A percentile compares a stretch with the other conserved stretches of the same genome.
Evolutionary conservation across 2,329 filamentous ascomycete species (phyloP).

Genomic region (Alternaria brassicae): DNA sequence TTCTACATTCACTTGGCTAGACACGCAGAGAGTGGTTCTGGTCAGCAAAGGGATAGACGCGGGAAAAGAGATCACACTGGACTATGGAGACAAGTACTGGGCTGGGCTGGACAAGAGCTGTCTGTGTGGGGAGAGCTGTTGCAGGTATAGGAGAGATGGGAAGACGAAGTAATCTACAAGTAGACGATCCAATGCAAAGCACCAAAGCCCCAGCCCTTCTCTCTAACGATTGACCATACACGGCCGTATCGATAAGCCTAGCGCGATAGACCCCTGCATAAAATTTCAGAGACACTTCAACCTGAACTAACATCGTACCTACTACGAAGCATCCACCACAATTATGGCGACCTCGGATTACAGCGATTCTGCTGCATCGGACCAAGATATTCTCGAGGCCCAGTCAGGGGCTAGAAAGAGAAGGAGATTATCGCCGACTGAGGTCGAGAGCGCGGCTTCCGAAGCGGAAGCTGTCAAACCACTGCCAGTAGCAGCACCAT

Average conservation of each 20-base stretch:
- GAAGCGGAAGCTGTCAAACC: conserved; percentile 19
- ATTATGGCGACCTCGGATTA: conserved; percentile 26
- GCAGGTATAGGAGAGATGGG: conserved; percentile 51
- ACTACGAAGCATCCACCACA: conserved; percentile 6
- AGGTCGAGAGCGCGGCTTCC: conserved; percentile 24
- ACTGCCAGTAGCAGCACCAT: conserved; percentile 26
- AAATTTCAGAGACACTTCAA: conserved; percentile 32
- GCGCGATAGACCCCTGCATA: conserved; percentile 29
- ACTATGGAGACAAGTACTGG: conserved; percentile 67
- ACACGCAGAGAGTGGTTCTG: conserved; percentile 62
- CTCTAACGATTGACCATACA: neutral
- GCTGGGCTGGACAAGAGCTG: conserved; percentile 62
- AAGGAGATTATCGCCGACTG: conserved; percentile 42
- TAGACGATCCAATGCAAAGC: neutral
- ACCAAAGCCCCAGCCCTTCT: neutral
- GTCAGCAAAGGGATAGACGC: conserved; percentile 63
- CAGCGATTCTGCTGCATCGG: conserved; percentile 29
- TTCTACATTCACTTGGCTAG: conserved; percentile 64
- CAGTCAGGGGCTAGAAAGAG: conserved; percentile 47
- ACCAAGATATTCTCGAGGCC: conserved; percentile 38
- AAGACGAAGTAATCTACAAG: neutral
- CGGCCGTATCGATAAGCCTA: conserved; percentile 38
- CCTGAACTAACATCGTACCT: neutral
- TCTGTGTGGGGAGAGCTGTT: conserved; percentile 62
- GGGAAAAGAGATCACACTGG: conserved; percentile 63